Percentiles rank a stretch among this genome's conserved stretches.
Conservation (phyloP, 306 rosid genomes). For the Trichosanthes cucumerina region DNA sequence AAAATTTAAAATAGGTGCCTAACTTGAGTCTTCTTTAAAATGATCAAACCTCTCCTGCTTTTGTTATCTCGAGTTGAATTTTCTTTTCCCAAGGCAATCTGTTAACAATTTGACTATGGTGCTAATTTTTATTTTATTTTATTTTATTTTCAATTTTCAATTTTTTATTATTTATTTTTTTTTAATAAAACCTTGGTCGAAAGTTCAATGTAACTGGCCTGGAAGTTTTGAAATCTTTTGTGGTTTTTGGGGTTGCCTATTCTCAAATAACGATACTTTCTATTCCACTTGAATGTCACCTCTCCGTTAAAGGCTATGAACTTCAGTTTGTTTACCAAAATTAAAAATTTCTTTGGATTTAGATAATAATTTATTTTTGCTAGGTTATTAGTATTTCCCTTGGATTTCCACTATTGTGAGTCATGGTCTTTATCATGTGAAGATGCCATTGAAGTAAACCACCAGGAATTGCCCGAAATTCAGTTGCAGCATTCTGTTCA, state of each 20-base stretch:
- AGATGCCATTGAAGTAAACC: neutral
- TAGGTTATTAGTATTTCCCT: neutral
- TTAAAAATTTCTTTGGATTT: neutral
- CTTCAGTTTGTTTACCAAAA: neutral
- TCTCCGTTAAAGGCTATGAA: neutral
- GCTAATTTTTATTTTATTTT: neutral
- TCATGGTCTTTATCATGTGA: no score
- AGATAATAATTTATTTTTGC: neutral
- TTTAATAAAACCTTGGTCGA: no score
- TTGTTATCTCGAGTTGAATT: neutral
- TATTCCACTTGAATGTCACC: neutral
- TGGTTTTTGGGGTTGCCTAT: no score
- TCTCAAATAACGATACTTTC: no score
- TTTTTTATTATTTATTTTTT: no score
- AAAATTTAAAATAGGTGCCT: neutral
- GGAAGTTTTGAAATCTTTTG: no score
- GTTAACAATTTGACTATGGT: neutral
- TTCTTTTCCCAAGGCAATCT: neutral
- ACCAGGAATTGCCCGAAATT: neutral
- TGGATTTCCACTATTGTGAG: neutral
- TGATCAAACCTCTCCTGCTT: neutral
- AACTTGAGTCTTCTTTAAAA: neutral
- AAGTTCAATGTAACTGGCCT: no score
- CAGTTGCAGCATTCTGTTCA: neutral
- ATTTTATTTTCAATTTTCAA: no score